Evolutionary conservation across 257 asterid species (phyloP).

Genomic region (Osmanthus fragrans): DNA sequence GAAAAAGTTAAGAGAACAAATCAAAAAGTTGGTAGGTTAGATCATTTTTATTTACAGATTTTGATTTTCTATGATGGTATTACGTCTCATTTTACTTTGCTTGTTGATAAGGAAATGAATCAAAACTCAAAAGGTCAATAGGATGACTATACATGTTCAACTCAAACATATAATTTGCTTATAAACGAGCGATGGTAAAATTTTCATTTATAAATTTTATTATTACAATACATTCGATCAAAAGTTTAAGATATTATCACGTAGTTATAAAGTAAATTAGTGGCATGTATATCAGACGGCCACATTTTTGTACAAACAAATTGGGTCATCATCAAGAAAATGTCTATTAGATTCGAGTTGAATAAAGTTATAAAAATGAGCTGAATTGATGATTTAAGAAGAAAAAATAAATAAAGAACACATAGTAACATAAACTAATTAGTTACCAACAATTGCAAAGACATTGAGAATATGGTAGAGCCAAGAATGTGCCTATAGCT

Average conservation of each 20-base stretch:
- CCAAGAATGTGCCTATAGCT: neutral
- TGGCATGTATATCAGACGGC: no score
- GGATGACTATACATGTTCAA: neutral
- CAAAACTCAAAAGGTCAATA: neutral
- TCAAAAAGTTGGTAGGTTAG: constrained; percentile 29
- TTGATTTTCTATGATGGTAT: neutral
- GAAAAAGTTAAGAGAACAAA: constrained; percentile 39
- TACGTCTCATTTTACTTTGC: constrained; percentile 13
- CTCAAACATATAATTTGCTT: neutral
- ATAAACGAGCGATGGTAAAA: neutral
- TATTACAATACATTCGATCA: neutral
- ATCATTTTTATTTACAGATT: constrained; percentile 9
- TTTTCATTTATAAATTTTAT: no score
- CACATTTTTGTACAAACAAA: neutral
- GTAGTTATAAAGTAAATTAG: no score
- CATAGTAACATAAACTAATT: neutral
- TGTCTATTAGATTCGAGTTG: neutral
- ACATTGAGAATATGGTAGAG: neutral
- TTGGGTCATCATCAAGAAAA: neutral
- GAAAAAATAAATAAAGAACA: neutral
- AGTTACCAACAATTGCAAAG: neutral
- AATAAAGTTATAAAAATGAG: neutral
- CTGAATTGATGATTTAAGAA: neutral
- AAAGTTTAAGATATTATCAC: neutral
- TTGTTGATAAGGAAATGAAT: neutral